These are phyloP conservation scores for Abelmoschus esculentus DNA, from an alignment of 345 rosid species.

Conservation along the genomic window DNA sequence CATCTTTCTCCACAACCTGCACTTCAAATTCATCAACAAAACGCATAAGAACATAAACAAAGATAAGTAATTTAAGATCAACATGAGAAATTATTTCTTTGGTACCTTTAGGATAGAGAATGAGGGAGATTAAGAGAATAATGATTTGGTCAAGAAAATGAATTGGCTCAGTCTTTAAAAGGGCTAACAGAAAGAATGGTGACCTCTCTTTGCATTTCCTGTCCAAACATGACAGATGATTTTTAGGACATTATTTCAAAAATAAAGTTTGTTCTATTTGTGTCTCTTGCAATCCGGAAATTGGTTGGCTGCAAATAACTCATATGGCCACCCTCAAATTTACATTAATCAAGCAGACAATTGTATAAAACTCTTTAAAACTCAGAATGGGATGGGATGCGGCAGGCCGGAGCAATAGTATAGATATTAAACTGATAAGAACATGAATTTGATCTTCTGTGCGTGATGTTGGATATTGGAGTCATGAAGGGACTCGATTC, in stretches of 20 bases:
- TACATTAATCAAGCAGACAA: not conserved
- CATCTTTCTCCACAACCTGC: slow-evolving; percentile 30
- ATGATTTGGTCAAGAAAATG: not conserved
- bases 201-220: slow-evolving; percentile 5
- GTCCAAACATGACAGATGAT: not conserved
- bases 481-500: too few species aligned
- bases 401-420: not conserved
- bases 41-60: not conserved
- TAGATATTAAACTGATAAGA: slow-evolving; percentile 44
- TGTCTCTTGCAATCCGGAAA: too few species aligned
- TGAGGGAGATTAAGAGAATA: slow-evolving; percentile 13
- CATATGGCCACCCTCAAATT: too few species aligned
- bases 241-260: too few species aligned
- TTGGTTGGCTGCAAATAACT: too few species aligned
- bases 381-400: too few species aligned
- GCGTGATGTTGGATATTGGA: too few species aligned
- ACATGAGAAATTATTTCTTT: not conserved
- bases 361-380: not conserved
- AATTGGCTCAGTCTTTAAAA: not conserved
- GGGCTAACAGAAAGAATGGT: not conserved
- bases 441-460: slow-evolving; percentile 21
- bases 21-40: not conserved
- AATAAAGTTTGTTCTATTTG: too few species aligned
- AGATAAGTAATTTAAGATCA: too few species aligned
- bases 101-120: slow-evolving; percentile 23